Conservation (phyloP, 1,139 yeast species). For the Blastobotrys raffinosifermentans region DNA sequence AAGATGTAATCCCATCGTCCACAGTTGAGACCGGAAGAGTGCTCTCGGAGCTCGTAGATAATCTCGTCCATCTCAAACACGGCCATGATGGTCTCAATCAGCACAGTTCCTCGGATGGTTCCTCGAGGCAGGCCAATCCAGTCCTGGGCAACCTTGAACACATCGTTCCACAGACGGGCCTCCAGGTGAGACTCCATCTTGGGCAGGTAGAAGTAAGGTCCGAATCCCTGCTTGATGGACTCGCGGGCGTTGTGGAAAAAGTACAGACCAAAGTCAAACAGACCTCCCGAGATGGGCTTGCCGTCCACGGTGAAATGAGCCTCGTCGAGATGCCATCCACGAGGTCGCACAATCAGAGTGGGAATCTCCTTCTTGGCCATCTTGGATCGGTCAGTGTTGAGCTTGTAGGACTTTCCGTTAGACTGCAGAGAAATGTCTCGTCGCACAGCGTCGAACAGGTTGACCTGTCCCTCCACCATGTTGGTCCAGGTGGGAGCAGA, state of each 20-base stretch:
- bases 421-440: slow-evolving; percentile 58
- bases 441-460: slow-evolving; percentile 81
- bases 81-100: slow-evolving; percentile 71
- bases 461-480: slow-evolving; percentile 84
- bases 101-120: slow-evolving; percentile 71
- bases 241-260: slow-evolving; percentile 69
- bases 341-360: slow-evolving; percentile 74
- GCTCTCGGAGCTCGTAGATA: slow-evolving; percentile 67
- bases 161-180: slow-evolving; percentile 75
- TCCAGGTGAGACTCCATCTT: slow-evolving; percentile 78
- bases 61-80: slow-evolving; percentile 81
- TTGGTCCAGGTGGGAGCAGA: slow-evolving; percentile 94
- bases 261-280: slow-evolving; percentile 73
- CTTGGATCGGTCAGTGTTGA: slow-evolving; percentile 38
- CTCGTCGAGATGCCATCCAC: slow-evolving; percentile 83
- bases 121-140: slow-evolving; percentile 61
- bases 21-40: slow-evolving; percentile 71
- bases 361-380: slow-evolving; percentile 45
- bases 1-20: slow-evolving; percentile 83
- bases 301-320: slow-evolving; percentile 70
- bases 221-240: slow-evolving; percentile 53
- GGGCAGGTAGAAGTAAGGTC: slow-evolving; percentile 75
- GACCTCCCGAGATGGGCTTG: slow-evolving; percentile 65
- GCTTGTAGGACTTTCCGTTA: slow-evolving; percentile 52
- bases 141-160: slow-evolving; percentile 65